A percentile compares a stretch with the other conserved stretches of the same genome.
phyloP scores from a whole-genome alignment of 75 land plant genomes.

The Pinus tabuliformis region DNA sequence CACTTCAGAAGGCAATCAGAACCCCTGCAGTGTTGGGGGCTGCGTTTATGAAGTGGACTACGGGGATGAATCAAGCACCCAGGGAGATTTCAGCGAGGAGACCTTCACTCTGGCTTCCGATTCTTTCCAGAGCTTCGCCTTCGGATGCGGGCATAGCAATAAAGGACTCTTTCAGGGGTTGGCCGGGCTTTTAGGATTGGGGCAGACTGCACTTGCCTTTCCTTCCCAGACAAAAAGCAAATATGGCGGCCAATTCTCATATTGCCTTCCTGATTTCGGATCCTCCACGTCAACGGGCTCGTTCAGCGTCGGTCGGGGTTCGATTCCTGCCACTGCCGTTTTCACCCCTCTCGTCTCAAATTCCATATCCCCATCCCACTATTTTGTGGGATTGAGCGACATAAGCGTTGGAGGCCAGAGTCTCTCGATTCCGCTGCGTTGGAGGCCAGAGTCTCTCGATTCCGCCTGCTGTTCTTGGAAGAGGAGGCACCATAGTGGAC shows the following conservation, averaged over 20 bases:
- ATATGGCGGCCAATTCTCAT: too few relatives aligned
- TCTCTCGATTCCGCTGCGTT: conserved; percentile 37
- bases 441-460: conserved; percentile 51
- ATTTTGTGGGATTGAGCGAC: too few relatives aligned
- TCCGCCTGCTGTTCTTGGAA: not conserved
- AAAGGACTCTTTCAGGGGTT: conserved; percentile 46
- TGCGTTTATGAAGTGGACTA: conserved; percentile 45
- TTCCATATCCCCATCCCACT: too few relatives aligned
- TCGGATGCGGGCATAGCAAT: conserved; percentile 78
- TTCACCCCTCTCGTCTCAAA: too few relatives aligned
- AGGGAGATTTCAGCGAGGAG: conserved; percentile 37
- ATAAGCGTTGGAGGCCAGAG: conserved; percentile 18
- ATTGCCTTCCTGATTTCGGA: too few relatives aligned
- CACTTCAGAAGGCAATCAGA: not conserved
- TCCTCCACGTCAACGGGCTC: too few relatives aligned
- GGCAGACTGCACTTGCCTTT: too few relatives aligned
- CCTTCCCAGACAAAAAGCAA: too few relatives aligned
- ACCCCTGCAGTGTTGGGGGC: conserved; percentile 8
- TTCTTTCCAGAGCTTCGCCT: conserved; percentile 29
- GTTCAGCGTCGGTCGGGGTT: too few relatives aligned
- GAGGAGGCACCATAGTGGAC: not conserved
- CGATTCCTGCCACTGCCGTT: too few relatives aligned
- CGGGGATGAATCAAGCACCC: conserved; percentile 26
- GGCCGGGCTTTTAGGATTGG: too few relatives aligned
- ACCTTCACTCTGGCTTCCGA: conserved; percentile 31